Base-by-base conservation (phyloP, 1,139 yeast genomes). In the Yamadazyma trypodendri region DNA sequence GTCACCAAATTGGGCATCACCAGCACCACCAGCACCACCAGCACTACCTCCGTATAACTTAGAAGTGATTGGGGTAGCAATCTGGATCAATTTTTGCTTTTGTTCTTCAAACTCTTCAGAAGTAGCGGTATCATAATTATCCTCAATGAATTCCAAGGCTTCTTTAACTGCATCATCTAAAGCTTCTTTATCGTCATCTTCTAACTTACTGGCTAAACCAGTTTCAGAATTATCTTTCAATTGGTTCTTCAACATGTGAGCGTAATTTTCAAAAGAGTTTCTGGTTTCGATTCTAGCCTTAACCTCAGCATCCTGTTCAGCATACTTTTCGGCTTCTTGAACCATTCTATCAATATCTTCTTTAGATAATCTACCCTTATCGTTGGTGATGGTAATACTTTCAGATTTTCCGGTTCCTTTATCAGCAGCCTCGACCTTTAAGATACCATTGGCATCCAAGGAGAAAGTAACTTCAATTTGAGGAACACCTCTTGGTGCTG, bases 271-370 rank as follows among this genome's bases (percentile, higher is more conserved):
- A 45, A 71, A 65, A 11, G 75, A 68, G 61, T 71, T 71, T 54
- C 75, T 61, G 18, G 74, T 77, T 57, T 85, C 95, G 54, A 87
- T 84, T 77, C 81, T 85, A 51, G 78, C 79, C 68, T 85, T 84
- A 44, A 85, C 69, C 59, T 81, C 88, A 44, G 82, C 81, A 69
- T 87, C 96, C 70, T 87, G 90, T 59, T 82, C 83, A 51, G 95
- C 95, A 59, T 73, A 88, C 69, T 84, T 81, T 71, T 86, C 96
- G 50, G 95, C 96, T 63, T 88, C 96, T 65, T 83, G 88, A 54
- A 87, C 95, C 96, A 87, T 88, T 70, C 89, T 84, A 60, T 87
- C 96, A 55, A 87, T 87, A 45, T 87, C 95, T 47, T 87, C 95
- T 72, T 85, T 85, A 45, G 96, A 77, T 61, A 92, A 79, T 77